Evolutionary conservation across 108 stramenopile genomes (phyloP).

Genomic region (Poteriospumella lacustris): DNA sequence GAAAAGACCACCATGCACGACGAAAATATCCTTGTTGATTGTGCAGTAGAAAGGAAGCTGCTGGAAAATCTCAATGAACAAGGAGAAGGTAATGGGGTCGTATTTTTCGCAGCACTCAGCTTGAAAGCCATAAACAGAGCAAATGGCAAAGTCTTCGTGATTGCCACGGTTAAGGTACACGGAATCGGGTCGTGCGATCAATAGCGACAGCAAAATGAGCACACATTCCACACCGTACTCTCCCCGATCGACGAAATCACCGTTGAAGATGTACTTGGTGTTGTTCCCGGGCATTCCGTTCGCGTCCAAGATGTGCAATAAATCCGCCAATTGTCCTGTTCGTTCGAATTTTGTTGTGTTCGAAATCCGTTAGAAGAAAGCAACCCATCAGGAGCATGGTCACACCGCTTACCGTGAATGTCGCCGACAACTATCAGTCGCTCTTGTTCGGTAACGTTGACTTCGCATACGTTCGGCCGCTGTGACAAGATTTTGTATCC

Average conservation of each 20-base stretch:
- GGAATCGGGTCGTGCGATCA: not conserved
- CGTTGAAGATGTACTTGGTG: constrained; percentile 51
- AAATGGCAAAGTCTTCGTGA: constrained; percentile 44
- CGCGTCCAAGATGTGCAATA: constrained; percentile 40
- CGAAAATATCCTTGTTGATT: constrained; percentile 31
- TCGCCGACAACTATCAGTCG: constrained; percentile 41
- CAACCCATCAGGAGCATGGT: no score
- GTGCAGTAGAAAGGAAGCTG: constrained; percentile 11
- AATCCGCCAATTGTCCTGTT: constrained; percentile 30
- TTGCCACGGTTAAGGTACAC: constrained; percentile 22
- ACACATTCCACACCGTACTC: constrained; percentile 38
- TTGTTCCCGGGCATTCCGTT: constrained; percentile 34
- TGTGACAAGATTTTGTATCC: not conserved
- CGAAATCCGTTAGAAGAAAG: no score
- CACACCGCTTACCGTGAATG: constrained; percentile 44
- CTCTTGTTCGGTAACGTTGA: not conserved
- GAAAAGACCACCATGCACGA: constrained; percentile 53
- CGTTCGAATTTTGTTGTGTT: not conserved
- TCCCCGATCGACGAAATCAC: constrained; percentile 54
- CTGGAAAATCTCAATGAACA: constrained; percentile 22
- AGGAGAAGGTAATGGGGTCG: not conserved
- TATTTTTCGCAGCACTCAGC: constrained; percentile 21
- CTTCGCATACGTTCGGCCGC: not conserved
- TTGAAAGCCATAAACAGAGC: constrained; percentile 35
- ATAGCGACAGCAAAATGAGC: not conserved